Percentiles rank a stretch among this genome's conserved stretches.
Conservation (phyloP, 2,329 filamentous ascomycete species). For the Geoglossum cookeanum region DNA sequence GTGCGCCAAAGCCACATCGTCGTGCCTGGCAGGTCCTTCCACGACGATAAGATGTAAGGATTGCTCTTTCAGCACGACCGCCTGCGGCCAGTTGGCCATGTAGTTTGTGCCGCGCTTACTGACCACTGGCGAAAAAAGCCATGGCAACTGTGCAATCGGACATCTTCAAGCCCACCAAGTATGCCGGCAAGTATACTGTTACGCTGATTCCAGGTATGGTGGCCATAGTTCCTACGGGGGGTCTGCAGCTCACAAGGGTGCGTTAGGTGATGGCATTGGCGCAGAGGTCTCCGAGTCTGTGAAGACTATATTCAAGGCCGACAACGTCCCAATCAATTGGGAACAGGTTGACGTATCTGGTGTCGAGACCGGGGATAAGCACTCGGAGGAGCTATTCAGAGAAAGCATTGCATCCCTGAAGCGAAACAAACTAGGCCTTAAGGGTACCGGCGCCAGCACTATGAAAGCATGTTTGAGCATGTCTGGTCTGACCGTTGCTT, state of each 20-base stretch:
- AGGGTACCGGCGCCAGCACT: conserved; percentile 35
- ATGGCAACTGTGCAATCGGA: conserved; percentile 77
- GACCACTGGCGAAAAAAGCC: conserved; percentile 18
- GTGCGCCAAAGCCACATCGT: conserved; percentile 28
- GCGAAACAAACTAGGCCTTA: conserved; percentile 96
- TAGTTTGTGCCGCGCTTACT: not conserved
- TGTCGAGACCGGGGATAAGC: conserved; percentile 65
- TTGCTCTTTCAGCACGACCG: not conserved
- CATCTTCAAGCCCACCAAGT: conserved; percentile 98
- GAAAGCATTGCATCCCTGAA: conserved; percentile 88
- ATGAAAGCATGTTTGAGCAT: not conserved
- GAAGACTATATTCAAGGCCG: conserved; percentile 98
- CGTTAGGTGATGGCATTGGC: conserved; percentile 81
- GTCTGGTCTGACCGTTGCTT: not conserved
- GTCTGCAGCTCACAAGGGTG: not conserved
- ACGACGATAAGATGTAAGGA: conserved; percentile 35
- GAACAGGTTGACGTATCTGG: conserved; percentile 94
- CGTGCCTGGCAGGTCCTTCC: conserved; percentile 29
- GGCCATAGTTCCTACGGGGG: conserved; percentile 6
- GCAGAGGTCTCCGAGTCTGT: conserved; percentile 95
- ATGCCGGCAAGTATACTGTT: conserved; percentile 97
- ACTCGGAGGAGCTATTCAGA: conserved; percentile 86
- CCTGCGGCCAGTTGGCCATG: not conserved
- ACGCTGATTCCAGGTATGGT: conserved; percentile 77
- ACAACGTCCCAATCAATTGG: conserved; percentile 97